Percentiles rank a stretch among this genome's conserved stretches.
phyloP scores from a whole-genome alignment of 345 rosid species.

The Aethionema arabicum region DNA sequence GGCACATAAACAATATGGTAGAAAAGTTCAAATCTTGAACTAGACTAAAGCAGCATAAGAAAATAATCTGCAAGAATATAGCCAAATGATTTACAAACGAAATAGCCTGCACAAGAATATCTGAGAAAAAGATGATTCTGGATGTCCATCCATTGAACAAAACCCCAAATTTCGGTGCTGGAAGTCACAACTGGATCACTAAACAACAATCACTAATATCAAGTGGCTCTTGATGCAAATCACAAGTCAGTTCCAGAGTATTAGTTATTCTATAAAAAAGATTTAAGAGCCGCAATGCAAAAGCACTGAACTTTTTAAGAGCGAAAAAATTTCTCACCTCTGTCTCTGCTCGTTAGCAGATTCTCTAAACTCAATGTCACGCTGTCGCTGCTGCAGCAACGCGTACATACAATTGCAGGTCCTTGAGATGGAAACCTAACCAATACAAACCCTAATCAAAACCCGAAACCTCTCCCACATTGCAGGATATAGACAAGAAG shows the following conservation, averaged over 20 bases:
- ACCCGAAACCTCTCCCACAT: not conserved
- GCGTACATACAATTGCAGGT: conserved; percentile 90
- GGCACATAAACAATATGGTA: not conserved
- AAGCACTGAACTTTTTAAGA: not conserved
- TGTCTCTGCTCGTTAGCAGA: conserved; percentile 93
- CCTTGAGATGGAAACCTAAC: conserved; percentile 86
- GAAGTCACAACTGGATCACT: conserved; percentile 16
- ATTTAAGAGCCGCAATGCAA: not conserved
- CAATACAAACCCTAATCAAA: conserved; percentile 20
- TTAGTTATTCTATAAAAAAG: not conserved
- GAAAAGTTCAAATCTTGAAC: conserved; percentile 5
- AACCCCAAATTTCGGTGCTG: not conserved
- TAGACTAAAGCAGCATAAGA: not conserved
- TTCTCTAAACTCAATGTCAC: conserved; percentile 87
- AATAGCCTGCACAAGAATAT: not conserved
- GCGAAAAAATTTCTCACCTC: conserved; percentile 42
- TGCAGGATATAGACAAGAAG: not conserved
- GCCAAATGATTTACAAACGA: not conserved
- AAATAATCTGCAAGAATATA: not conserved
- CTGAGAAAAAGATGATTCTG: too few relatives aligned
- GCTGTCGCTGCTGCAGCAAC: conserved; percentile 89
- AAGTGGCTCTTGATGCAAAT: not conserved
- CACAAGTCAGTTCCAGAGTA: not conserved
- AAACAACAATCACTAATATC: conserved; percentile 6
- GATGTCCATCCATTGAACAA: not conserved